Percentiles rank a stretch among this genome's conserved stretches.
Evolutionary conservation across 768 basidiomycete species (phyloP).

Genomic region (Gymnopilus junonius): DNA sequence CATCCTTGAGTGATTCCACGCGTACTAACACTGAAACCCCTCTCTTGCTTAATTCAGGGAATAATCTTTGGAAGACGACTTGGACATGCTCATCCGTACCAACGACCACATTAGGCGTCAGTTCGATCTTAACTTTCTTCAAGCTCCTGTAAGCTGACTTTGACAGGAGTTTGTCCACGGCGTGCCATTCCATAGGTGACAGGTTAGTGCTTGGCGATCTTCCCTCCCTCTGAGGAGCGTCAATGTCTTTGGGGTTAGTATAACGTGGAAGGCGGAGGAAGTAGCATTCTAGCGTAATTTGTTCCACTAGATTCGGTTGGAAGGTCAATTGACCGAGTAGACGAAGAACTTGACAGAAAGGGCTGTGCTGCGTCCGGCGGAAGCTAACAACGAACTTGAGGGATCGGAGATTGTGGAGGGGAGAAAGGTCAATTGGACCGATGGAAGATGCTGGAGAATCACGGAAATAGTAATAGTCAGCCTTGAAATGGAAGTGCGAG

Average conservation of each 20-base stretch:
- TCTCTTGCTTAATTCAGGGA: constrained; percentile 7
- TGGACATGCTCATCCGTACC: constrained; percentile 1
- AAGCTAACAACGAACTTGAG: constrained; percentile 23
- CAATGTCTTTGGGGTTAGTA: not conserved
- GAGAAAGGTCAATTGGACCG: constrained; percentile 18
- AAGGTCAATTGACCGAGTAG: constrained; percentile 12
- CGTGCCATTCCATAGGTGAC: constrained; percentile 18
- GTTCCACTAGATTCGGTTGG: constrained; percentile 12
- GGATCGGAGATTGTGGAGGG: constrained; percentile 12
- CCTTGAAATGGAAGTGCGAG: not conserved
- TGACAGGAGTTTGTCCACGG: constrained; percentile 20
- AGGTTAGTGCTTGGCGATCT: not conserved
- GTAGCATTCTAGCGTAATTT: constrained; percentile 22
- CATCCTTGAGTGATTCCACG: not conserved
- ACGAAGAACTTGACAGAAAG: constrained; percentile 20
- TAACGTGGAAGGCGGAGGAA: constrained; percentile 9
- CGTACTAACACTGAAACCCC: not conserved
- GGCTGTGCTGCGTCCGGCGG: constrained; percentile 17
- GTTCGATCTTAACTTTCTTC: constrained; percentile 13
- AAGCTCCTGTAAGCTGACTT: constrained; percentile 8
- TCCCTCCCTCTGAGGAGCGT: not conserved
- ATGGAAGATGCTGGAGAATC: constrained; percentile 16
- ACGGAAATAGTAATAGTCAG: not conserved
- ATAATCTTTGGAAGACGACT: constrained; percentile 5
- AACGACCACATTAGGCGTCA: constrained; percentile 14